Conservation (phyloP, 495 filamentous ascomycete species). For the Hypoxylon lienhwacheense region DNA sequence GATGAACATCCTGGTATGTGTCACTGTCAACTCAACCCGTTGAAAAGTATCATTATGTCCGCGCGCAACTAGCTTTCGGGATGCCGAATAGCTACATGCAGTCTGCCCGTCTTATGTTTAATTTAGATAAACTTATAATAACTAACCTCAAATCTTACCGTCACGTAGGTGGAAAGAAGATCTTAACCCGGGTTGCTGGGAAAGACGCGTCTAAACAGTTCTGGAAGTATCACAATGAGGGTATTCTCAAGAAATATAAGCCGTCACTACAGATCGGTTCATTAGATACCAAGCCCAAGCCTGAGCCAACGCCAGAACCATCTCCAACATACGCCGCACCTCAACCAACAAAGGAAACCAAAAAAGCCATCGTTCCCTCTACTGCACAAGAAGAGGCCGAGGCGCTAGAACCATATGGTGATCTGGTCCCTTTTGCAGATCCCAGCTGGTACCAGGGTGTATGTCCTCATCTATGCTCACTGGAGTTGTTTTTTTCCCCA, state of each 20-base stretch:
- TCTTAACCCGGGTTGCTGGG: conserved; percentile 87
- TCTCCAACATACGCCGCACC: conserved; percentile 56
- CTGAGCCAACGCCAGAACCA: conserved; percentile 42
- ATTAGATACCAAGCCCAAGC: conserved; percentile 78
- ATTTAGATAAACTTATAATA: conserved; percentile 4
- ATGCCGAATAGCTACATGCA: conserved; percentile 14
- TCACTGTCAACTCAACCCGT: background rate
- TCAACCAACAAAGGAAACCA: conserved; percentile 56
- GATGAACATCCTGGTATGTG: conserved; percentile 85
- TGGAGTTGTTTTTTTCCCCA: background rate
- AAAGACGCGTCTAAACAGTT: conserved; percentile 98
- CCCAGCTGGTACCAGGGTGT: conserved; percentile 96
- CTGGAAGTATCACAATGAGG: conserved; percentile 98
- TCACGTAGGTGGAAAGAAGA: conserved; percentile 86
- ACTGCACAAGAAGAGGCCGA: conserved; percentile 60
- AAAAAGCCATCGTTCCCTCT: conserved; percentile 50
- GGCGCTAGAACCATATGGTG: conserved; percentile 79
- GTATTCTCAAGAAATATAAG: conserved; percentile 95
- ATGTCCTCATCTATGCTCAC: conserved; percentile 20
- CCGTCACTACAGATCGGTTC: conserved; percentile 84
- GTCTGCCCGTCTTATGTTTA: background rate
- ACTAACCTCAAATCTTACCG: conserved; percentile 20
- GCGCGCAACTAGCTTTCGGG: conserved; percentile 8
- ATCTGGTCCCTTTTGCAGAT: conserved; percentile 87
- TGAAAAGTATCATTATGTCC: conserved; percentile 2